Percentiles rank a stretch among this genome's conserved stretches.
Conservation (phyloP, 352 stramenopile genomes). For the Pythium chondricola region DNA sequence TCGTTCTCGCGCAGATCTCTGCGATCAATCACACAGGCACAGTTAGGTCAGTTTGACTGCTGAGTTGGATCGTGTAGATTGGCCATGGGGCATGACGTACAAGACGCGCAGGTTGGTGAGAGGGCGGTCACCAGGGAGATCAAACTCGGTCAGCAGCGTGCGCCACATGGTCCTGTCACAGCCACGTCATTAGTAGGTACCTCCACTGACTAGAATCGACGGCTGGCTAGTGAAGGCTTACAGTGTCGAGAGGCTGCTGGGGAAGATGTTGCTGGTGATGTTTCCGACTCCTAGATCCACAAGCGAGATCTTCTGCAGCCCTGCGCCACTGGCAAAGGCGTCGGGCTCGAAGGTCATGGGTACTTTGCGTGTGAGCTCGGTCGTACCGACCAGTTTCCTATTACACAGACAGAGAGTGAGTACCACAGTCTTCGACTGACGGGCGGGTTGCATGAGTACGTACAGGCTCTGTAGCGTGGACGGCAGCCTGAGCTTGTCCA, state of each 20-base stretch:
- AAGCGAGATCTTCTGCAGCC: constrained; percentile 50
- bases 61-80: background rate
- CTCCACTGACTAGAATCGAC: background rate
- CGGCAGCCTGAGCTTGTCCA: constrained; percentile 49
- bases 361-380: constrained; percentile 40
- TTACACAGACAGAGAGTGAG: background rate
- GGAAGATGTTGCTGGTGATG: constrained; percentile 65
- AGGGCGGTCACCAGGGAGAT: constrained; percentile 34
- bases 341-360: constrained; percentile 47
- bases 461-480: constrained; percentile 52
- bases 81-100: constrained; percentile 25
- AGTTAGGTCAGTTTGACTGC: background rate
- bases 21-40: background rate
- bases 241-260: constrained; percentile 44
- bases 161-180: constrained; percentile 52
- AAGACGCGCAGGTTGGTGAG: constrained; percentile 44
- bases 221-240: constrained; percentile 16
- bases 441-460: constrained; percentile 3
- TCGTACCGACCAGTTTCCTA: constrained; percentile 55
- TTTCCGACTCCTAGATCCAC: constrained; percentile 52
- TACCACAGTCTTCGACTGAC: background rate
- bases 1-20: constrained; percentile 66
- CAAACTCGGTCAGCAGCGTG: constrained; percentile 51
- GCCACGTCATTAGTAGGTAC: background rate
- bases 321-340: constrained; percentile 37